phyloP scores from a whole-genome alignment of 768 basidiomycete species.

The Serendipita sp. region DNA sequence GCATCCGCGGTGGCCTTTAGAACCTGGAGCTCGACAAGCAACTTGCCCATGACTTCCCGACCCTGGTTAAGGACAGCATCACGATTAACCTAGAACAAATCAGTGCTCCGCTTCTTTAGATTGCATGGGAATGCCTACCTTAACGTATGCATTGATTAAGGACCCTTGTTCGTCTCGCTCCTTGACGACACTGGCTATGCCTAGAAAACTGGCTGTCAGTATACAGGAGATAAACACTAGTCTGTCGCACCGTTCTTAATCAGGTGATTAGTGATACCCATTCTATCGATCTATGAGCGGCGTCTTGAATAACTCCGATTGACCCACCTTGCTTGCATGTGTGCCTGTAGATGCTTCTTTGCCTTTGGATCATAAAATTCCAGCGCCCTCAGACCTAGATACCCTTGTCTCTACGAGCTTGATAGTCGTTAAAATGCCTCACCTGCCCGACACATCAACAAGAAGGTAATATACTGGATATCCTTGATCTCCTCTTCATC shows the following conservation, averaged over 20 bases:
- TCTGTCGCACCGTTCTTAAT: constrained; percentile 36
- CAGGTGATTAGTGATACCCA: constrained; percentile 71
- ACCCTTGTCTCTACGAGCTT: neutral
- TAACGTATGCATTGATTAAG: constrained; percentile 26
- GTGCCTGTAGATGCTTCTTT: constrained; percentile 74
- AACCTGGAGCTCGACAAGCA: constrained; percentile 67
- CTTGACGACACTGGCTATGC: constrained; percentile 44
- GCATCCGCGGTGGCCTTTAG: constrained; percentile 77
- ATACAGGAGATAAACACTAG: neutral
- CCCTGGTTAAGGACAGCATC: constrained; percentile 47
- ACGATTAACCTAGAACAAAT: constrained; percentile 44
- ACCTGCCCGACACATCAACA: constrained; percentile 71
- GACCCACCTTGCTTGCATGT: constrained; percentile 73
- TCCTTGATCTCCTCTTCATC: constrained; percentile 54
- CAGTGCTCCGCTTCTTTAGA: neutral
- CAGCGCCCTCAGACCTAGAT: constrained; percentile 42
- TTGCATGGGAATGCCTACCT: neutral
- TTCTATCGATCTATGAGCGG: constrained; percentile 22
- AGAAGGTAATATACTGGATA: constrained; percentile 63
- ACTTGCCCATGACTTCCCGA: constrained; percentile 47
- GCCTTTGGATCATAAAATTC: constrained; percentile 72
- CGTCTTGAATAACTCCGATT: neutral
- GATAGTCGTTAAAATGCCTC: neutral
- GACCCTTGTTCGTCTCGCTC: constrained; percentile 46
- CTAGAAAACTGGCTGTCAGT: constrained; percentile 40